Evolutionary conservation across 2,329 filamentous ascomycete genomes (phyloP).

Genomic region (Fusarium proliferatum): DNA sequence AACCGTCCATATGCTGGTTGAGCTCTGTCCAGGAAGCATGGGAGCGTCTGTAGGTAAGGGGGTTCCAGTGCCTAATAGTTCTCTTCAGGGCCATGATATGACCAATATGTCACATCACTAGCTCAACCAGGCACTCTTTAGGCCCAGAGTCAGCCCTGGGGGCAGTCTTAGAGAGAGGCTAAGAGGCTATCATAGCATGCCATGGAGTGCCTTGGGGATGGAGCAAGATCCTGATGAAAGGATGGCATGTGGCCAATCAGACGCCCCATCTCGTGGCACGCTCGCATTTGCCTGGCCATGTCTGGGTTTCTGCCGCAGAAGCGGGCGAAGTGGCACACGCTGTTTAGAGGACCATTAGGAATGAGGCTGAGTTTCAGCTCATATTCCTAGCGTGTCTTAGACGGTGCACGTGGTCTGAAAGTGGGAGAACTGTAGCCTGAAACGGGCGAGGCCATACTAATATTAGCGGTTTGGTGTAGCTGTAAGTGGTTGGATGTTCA

Average conservation of each 20-base stretch:
- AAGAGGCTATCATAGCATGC: constrained; percentile 10
- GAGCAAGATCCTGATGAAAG: constrained; percentile 17
- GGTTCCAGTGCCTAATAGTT: not conserved
- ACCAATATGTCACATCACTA: not conserved
- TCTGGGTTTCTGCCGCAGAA: constrained; percentile 27
- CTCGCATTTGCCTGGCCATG: constrained; percentile 33
- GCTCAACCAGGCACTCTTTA: constrained; percentile 20
- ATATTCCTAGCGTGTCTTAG: constrained; percentile 22
- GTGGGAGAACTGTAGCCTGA: constrained; percentile 9
- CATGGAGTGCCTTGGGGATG: constrained; percentile 35
- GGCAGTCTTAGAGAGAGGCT: constrained; percentile 10
- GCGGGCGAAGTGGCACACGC: constrained; percentile 34
- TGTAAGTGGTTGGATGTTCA: constrained; percentile 1
- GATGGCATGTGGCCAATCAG: constrained; percentile 30
- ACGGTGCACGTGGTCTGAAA: constrained; percentile 16
- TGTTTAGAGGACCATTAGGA: constrained; percentile 19
- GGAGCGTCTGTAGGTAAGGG: not conserved
- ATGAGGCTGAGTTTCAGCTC: constrained; percentile 34
- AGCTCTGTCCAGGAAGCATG: constrained; percentile 1
- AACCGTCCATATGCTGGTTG: not conserved
- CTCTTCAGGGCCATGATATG: not conserved
- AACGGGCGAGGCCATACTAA: constrained; percentile 1
- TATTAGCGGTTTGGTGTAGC: not conserved
- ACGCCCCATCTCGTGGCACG: constrained; percentile 32
- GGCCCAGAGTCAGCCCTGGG: constrained; percentile 31